Evolutionary conservation across 129 eudicot genomes (phyloP).

Genomic region (Tagetes patula): DNA sequence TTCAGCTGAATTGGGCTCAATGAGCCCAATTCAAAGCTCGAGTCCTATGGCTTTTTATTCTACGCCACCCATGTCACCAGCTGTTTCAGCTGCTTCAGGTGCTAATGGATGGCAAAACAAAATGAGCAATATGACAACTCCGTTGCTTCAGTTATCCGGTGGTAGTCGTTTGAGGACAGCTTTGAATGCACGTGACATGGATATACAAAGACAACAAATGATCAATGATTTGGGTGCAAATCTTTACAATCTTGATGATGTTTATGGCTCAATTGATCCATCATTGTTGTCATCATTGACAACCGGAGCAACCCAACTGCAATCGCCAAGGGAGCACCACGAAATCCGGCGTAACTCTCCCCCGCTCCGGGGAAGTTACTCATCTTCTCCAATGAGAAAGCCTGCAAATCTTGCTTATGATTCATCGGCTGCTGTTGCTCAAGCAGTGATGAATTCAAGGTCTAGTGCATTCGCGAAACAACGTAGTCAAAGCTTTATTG

Average conservation of each 20-base stretch:
- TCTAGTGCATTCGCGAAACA: constrained; percentile 63
- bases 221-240: constrained; percentile 48
- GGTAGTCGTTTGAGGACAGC: constrained; percentile 75
- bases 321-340: constrained; percentile 36
- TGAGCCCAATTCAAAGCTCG: constrained; percentile 39
- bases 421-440: constrained; percentile 74
- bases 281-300: constrained; percentile 39
- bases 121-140: constrained; percentile 46
- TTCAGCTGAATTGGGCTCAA: constrained; percentile 37
- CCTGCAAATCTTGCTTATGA: constrained; percentile 50
- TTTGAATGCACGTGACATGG: constrained; percentile 62
- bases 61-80: constrained; percentile 70
- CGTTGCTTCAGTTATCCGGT: constrained; percentile 65
- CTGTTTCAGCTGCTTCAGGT: constrained; percentile 31
- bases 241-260: constrained; percentile 47
- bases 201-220: constrained; percentile 50
- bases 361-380: constrained; percentile 50
- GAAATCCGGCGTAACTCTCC: not conserved
- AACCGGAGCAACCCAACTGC: constrained; percentile 36
- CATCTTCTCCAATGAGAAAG: constrained; percentile 60
- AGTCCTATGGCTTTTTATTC: constrained; percentile 35
- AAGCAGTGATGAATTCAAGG: constrained; percentile 79
- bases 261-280: constrained; percentile 52
- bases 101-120: constrained; percentile 60
- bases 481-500: constrained; percentile 85